Evolutionary conservation across 2,329 filamentous ascomycete species (phyloP).

Genomic region (Orbilia javanica): DNA sequence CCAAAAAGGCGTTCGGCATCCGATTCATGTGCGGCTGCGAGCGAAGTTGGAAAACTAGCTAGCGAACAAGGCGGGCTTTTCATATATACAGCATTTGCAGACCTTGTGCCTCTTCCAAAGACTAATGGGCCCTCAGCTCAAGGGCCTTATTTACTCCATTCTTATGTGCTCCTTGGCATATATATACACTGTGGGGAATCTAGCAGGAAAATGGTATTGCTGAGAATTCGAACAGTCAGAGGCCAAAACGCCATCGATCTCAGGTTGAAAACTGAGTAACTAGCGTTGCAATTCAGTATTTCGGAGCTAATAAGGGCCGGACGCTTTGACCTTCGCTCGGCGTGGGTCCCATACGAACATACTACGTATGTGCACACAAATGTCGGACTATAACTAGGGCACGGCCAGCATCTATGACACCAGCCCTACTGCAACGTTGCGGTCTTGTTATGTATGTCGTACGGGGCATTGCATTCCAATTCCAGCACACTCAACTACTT

Average conservation of each 20-base stretch:
- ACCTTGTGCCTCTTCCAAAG: too few relatives aligned
- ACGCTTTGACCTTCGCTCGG: slow-evolving; percentile 7
- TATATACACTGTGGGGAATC: slow-evolving; percentile 9
- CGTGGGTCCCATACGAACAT: not conserved
- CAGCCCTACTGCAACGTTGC: slow-evolving; percentile 7
- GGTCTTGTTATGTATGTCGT: not conserved
- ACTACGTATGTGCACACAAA: not conserved
- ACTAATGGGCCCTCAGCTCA: too few relatives aligned
- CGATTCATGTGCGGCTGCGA: not conserved
- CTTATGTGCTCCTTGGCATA: too few relatives aligned
- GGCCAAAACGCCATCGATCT: not conserved
- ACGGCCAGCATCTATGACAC: not conserved
- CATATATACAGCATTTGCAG: too few relatives aligned
- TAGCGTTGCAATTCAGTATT: slow-evolving; percentile 21
- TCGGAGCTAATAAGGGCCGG: not conserved
- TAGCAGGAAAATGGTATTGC: not conserved
- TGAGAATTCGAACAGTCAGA: not conserved
- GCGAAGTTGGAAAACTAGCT: not conserved
- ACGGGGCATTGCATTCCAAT: too few relatives aligned
- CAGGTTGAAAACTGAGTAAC: not conserved
- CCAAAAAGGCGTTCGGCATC: not conserved
- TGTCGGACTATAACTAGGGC: not conserved
- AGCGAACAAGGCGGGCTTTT: not conserved
- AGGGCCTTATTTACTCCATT: too few relatives aligned
- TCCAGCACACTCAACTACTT: not conserved